phyloP scores from a whole-genome alignment of 2,329 filamentous ascomycete genomes.

The Epichloe scottii region DNA sequence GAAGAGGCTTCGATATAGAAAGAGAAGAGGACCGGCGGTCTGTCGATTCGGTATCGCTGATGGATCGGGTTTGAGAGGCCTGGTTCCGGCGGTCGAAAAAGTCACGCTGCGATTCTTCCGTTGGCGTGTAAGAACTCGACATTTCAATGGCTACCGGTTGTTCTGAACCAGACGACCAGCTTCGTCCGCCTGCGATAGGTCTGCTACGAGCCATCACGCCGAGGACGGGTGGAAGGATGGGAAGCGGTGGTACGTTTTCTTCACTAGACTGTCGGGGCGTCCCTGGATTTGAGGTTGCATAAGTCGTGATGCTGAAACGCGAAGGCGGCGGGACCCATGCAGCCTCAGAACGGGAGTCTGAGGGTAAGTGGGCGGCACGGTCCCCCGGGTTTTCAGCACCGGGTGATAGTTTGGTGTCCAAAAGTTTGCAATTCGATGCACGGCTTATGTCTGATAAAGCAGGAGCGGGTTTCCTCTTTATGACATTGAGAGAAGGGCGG shows the following conservation, averaged over 20 bases:
- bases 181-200: constrained; percentile 15
- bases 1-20: constrained; percentile 45
- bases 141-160: constrained; percentile 19
- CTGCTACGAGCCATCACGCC: constrained; percentile 22
- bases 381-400: constrained; percentile 9
- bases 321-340: constrained; percentile 41
- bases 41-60: constrained; percentile 3
- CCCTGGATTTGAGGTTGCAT: constrained; percentile 33
- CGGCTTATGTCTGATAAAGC: constrained; percentile 8
- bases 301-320: constrained; percentile 53
- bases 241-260: constrained; percentile 14
- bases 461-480: constrained; percentile 34
- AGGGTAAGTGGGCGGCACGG: constrained; percentile 7
- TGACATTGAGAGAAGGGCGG: constrained; percentile 22
- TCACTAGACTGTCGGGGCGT: constrained; percentile 15
- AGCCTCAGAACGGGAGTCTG: constrained; percentile 13
- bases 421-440: not conserved
- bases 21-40: constrained; percentile 18
- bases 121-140: constrained; percentile 7
- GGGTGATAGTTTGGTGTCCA: constrained; percentile 9
- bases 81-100: not conserved
- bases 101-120: not conserved
- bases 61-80: constrained; percentile 1
- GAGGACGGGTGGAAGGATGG: constrained; percentile 12
- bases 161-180: constrained; percentile 9